These are phyloP conservation scores for Venturia nashicola DNA, from an alignment of 2,329 filamentous ascomycete species.

Conservation along the genomic window DNA sequence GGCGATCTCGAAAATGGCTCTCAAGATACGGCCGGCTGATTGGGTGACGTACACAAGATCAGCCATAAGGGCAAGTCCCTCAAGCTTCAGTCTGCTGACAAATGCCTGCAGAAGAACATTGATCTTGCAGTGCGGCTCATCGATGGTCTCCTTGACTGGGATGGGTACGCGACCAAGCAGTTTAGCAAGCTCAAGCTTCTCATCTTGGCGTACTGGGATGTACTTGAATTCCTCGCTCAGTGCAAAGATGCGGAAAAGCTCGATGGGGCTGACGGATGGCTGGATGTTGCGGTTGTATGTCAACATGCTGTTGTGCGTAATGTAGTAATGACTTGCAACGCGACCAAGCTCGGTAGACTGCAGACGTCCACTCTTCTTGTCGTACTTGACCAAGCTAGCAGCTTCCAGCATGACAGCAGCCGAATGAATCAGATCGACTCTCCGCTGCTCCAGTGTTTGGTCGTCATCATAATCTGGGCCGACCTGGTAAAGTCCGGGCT, in stretches of 20 bases:
- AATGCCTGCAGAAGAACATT: constrained; percentile 95
- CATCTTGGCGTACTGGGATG: constrained; percentile 92
- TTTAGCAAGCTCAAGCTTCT: constrained; percentile 92
- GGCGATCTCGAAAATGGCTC: constrained; percentile 94
- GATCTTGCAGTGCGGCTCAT: constrained; percentile 95
- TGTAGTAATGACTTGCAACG: constrained; percentile 97
- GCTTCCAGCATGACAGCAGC: constrained; percentile 79
- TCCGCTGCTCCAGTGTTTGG: constrained; percentile 81
- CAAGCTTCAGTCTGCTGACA: constrained; percentile 86
- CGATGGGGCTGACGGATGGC: constrained; percentile 82
- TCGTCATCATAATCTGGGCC: constrained; percentile 93
- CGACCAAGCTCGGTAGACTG: constrained; percentile 89
- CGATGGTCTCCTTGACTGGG: constrained; percentile 93
- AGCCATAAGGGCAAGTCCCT: constrained; percentile 91
- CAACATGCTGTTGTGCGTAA: constrained; percentile 89
- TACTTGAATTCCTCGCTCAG: constrained; percentile 98
- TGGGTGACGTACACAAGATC: constrained; percentile 98
- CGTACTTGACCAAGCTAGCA: constrained; percentile 84
- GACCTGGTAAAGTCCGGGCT: constrained; percentile 88
- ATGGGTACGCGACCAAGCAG: constrained; percentile 82
- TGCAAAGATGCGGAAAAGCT: constrained; percentile 91
- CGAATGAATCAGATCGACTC: constrained; percentile 93
- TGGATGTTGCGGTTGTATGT: constrained; percentile 95
- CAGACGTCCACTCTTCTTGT: constrained; percentile 79
- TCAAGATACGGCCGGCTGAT: constrained; percentile 87